Base-by-base conservation (phyloP, 345 rosid species). In the Sisymbrium altissimum region DNA sequence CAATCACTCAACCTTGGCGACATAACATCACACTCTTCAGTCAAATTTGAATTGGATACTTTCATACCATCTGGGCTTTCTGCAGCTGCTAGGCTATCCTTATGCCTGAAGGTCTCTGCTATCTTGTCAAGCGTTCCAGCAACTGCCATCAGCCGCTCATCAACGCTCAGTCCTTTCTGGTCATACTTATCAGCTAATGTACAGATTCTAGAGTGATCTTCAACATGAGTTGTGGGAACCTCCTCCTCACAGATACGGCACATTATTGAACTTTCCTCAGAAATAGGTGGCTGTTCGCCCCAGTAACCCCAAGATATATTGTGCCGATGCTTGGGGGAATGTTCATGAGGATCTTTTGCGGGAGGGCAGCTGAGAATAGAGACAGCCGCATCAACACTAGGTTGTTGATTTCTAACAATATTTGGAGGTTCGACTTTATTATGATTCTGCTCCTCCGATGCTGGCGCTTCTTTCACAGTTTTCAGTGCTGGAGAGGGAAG, bases 211-310 rank as follows among this genome's bases (percentile, higher is more conserved):
- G 95, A 96, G 81, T 96, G 99, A 65, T 92, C 99, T 84, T 96
- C 99, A 35, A 96, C 97, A 63, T 84, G 81, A 64, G 81, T 83
- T 44, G 99, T 92, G 38, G 88, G 89, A 76, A 96, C 97, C 79
- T 92, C 98, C 86, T 92, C 98, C 84, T 90, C 98, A 45, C 99
- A 96, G 78, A 96, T 96, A 64, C 99, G 94, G 66, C 99, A 96
- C 73, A 96, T 92, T 63, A 96, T 96, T 71, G 96, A 89, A 78
- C 79, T 84, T 54, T 92, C 99, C 54, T 92, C 98, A 32, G 86
- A 72, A 70, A 77, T 53, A 79, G 71, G 83, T 41, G 84, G 87
- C 53, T 86, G 97, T 61, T 92, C 96, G 41, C 90, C 93, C 97
- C 99, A 92, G 73, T 88, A 71, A 84, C 99, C 97, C 99, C 98